Conservation (phyloP, 352 stramenopile species). For the Pythium guiyangense region DNA sequence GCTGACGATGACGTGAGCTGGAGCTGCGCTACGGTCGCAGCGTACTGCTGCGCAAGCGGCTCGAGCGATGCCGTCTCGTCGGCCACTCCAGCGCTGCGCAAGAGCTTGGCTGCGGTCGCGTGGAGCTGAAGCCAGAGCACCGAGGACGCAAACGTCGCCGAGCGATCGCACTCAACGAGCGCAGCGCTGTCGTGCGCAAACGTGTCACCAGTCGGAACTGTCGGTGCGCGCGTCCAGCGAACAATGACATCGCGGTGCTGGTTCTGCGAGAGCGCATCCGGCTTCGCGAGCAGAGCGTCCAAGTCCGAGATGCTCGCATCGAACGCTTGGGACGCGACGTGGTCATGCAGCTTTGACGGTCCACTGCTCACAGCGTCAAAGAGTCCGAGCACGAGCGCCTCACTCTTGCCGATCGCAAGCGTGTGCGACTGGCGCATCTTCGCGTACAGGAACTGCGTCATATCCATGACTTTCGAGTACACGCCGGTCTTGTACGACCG, state of each 20-base stretch:
- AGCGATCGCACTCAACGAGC: conserved; percentile 70
- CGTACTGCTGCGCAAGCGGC: conserved; percentile 30
- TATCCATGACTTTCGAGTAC: conserved; percentile 82
- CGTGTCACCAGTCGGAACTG: conserved; percentile 27
- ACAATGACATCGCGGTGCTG: conserved; percentile 80
- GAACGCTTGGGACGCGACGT: conserved; percentile 39
- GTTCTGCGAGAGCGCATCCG: conserved; percentile 51
- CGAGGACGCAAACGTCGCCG: conserved; percentile 35
- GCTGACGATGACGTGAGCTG: conserved; percentile 4
- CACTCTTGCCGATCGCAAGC: conserved; percentile 55
- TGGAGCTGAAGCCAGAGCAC: conserved; percentile 65
- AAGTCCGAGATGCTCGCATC: conserved; percentile 27
- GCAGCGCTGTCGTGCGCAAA: conserved; percentile 35
- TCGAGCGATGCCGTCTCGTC: conserved; percentile 21
- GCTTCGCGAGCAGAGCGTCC: conserved; percentile 31
- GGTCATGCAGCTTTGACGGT: conserved; percentile 38
- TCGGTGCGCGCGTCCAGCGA: conserved; percentile 42
- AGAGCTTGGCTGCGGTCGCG: conserved; percentile 40
- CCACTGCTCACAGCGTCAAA: conserved; percentile 40
- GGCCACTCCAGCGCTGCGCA: conserved; percentile 26
- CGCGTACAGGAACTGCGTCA: conserved; percentile 71
- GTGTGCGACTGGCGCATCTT: conserved; percentile 76
- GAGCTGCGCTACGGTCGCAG: conserved; percentile 14
- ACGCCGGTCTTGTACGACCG: conserved; percentile 78
- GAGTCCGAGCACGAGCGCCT: conserved; percentile 55